phyloP scores from a whole-genome alignment of 2,329 filamentous ascomycete genomes.

The Lachnellula arida region DNA sequence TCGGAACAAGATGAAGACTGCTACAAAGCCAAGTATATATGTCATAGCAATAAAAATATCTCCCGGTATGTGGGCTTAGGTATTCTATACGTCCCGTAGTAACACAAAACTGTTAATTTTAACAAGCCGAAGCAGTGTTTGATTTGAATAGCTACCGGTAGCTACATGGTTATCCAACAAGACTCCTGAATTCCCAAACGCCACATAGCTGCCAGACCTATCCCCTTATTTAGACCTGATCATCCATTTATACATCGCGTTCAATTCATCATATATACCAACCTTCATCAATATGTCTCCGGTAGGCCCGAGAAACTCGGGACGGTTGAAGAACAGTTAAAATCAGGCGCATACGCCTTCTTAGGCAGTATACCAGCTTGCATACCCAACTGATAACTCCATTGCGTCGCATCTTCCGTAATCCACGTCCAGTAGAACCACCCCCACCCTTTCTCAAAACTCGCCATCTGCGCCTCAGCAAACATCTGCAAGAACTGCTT shows the following conservation, averaged over 20 bases:
- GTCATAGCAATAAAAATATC: too few species aligned
- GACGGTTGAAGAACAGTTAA: constrained; percentile 56
- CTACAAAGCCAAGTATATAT: neutral
- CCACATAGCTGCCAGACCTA: neutral
- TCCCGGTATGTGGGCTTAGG: neutral
- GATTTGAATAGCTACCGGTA: too few species aligned
- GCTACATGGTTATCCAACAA: neutral
- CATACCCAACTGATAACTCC: constrained; percentile 84
- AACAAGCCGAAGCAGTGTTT: too few species aligned
- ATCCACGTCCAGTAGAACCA: constrained; percentile 99
- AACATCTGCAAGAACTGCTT: constrained; percentile 85
- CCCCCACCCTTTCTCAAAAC: constrained; percentile 88
- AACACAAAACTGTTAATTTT: too few species aligned
- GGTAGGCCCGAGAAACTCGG: constrained; percentile 49
- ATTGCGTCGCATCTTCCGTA: constrained; percentile 80
- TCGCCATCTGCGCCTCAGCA: constrained; percentile 92
- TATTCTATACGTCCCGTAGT: neutral
- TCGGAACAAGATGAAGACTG: neutral
- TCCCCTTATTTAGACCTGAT: neutral
- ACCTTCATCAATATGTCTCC: constrained; percentile 44
- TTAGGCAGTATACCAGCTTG: constrained; percentile 73
- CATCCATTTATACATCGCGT: neutral
- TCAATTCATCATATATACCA: constrained; percentile 3
- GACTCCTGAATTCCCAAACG: neutral
- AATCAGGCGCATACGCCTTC: constrained; percentile 67